Conservation (phyloP, 179 eudicot genomes). For the Beta corolliflora region DNA sequence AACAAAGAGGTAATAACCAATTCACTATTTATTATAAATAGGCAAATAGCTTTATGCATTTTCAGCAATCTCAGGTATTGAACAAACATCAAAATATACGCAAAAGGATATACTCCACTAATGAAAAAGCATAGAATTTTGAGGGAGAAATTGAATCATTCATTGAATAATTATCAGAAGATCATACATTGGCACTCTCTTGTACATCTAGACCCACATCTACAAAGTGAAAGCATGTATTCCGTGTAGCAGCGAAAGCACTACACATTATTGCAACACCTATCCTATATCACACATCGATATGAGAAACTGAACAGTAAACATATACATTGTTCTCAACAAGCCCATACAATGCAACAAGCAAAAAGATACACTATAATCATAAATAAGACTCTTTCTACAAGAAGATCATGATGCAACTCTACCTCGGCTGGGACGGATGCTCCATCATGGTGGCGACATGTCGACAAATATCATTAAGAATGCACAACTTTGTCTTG, state of each 20-base stretch:
- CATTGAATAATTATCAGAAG: slow-evolving; percentile 17
- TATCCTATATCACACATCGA: slow-evolving; percentile 15
- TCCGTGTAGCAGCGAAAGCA: slow-evolving; percentile 2
- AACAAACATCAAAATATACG: background rate
- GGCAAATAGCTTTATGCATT: too few species aligned
- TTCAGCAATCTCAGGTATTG: too few species aligned
- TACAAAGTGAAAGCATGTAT: slow-evolving; percentile 11
- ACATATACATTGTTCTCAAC: slow-evolving; percentile 41
- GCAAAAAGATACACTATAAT: slow-evolving; percentile 23
- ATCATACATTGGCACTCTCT: slow-evolving; percentile 14
- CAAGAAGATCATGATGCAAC: slow-evolving; percentile 38
- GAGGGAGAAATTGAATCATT: slow-evolving; percentile 4
- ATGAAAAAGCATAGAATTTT: background rate
- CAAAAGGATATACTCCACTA: background rate
- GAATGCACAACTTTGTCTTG: slow-evolving; percentile 73
- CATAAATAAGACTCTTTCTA: slow-evolving; percentile 32
- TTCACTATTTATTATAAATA: too few species aligned
- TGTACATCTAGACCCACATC: slow-evolving; percentile 17
- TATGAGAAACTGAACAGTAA: slow-evolving; percentile 28
- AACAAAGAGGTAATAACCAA: too few species aligned
- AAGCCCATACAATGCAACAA: slow-evolving; percentile 43
- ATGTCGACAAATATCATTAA: slow-evolving; percentile 32
- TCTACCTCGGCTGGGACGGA: slow-evolving; percentile 45
- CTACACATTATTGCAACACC: slow-evolving; percentile 9
- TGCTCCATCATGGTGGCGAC: slow-evolving; percentile 33